These are phyloP conservation scores for Thraustochytrium sp. DNA, from an alignment of 352 stramenopile genomes.

Conservation along the genomic window DNA sequence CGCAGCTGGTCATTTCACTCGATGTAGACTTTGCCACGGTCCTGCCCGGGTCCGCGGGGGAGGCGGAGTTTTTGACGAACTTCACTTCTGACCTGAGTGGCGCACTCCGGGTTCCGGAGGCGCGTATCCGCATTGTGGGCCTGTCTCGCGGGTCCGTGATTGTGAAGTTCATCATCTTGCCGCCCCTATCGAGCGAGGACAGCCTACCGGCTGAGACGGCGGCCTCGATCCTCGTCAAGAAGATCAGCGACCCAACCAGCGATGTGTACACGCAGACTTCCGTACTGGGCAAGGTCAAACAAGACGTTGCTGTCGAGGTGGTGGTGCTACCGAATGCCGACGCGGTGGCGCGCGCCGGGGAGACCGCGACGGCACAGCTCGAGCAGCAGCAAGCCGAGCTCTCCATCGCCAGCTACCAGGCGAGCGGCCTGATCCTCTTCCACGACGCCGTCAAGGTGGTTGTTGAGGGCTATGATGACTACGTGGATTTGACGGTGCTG, in stretches of 20 bases:
- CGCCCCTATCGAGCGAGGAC: not conserved
- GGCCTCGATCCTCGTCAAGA: not conserved
- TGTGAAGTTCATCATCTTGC: conserved; percentile 3
- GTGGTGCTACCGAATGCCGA: not conserved
- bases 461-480: not conserved
- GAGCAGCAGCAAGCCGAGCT: not conserved
- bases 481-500: not conserved
- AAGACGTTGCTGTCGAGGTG: not conserved
- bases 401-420: not conserved
- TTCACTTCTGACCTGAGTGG: not conserved
- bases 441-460: not conserved
- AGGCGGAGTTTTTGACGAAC: not conserved
- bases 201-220: not conserved
- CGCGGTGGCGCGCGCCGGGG: not conserved
- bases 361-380: not conserved
- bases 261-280: not conserved
- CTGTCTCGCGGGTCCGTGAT: not conserved
- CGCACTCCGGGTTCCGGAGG: not conserved
- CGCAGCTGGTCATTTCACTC: not conserved
- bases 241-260: not conserved
- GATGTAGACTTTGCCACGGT: not conserved
- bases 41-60: not conserved
- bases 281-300: not conserved
- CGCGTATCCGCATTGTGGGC: not conserved
- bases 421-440: not conserved